Evolutionary conservation across 495 filamentous ascomycete species (phyloP), one percentile per base, ranked within the genome.

Genomic region (Aspergillus baeticus): DNA sequence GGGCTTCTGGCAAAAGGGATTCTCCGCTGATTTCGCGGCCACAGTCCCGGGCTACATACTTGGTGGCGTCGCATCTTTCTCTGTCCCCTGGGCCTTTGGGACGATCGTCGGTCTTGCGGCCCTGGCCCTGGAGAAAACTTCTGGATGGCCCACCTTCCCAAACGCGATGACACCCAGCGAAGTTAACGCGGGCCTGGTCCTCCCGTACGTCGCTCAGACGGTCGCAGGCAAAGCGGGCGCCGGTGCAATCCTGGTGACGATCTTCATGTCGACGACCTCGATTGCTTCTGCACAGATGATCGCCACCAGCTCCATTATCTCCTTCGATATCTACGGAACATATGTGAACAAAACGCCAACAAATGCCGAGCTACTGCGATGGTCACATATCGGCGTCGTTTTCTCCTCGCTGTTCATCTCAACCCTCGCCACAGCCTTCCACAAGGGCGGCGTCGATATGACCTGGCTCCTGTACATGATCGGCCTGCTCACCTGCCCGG

Each of bases 271-370:
- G 21, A 77, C 81, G 13, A 82, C 79, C 1, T 75, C 65, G 38
- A 67, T 70, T 43, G 71, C 73, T 5, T 79, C 75, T 6, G 75
- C 80, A 0, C 77, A 84, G 60, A 66, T 81, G 10, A 81, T 84
- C 50, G 79, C 81, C 11, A 78, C 79, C 34, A 78, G 77, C 0
- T 79, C 78, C 1, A 71, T 84, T 14, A 59, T 82, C 46, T 81
- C 79, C 10, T 84, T 81, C 57, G 80, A 83, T 57, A 62, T 83
- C 52, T 84, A 83, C 67, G 77, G 78, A 57, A 76, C 72, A 5
- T 83, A 83, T 62, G 66, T 78, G 60, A 77, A 76, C 11, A 78
- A 76, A 13, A 53, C 57, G 26, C 73, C 78, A 11, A 68, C 67
- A 5, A 71, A 74, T 6, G 63, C 65, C 6, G 63, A 73, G 15